These are phyloP conservation scores for Candida hispaniensis DNA, from an alignment of 805 yeast species.

Conservation along the genomic window DNA sequence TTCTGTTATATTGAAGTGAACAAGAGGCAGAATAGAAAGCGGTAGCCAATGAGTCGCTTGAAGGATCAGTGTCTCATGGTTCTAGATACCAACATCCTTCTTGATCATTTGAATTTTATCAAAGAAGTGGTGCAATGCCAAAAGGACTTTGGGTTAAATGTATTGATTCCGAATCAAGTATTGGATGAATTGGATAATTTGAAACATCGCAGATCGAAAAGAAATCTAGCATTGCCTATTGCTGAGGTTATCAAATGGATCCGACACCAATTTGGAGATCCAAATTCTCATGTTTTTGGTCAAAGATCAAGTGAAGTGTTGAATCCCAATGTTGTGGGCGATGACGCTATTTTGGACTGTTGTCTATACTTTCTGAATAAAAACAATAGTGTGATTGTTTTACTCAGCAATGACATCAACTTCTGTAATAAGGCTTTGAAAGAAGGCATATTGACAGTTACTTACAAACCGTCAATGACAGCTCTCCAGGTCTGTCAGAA, in stretches of 20 bases:
- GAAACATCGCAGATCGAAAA: constrained; percentile 34
- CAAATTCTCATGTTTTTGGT: constrained; percentile 44
- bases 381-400: constrained; percentile 34
- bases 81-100: constrained; percentile 73
- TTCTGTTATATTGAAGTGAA: no score
- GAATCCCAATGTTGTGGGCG: constrained; percentile 41
- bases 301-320: constrained; percentile 50
- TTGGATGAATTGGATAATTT: constrained; percentile 75
- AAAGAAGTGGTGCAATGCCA: constrained; percentile 40
- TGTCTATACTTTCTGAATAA: constrained; percentile 49
- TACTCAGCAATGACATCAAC: constrained; percentile 76
- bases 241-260: constrained; percentile 66
- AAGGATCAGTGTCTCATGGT: constrained; percentile 38
- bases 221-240: constrained; percentile 13
- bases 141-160: constrained; percentile 34
- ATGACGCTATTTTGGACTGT: constrained; percentile 81
- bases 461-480: constrained; percentile 36
- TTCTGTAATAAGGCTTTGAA: constrained; percentile 67
- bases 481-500: constrained; percentile 37
- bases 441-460: constrained; percentile 48
- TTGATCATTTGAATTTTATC: constrained; percentile 54
- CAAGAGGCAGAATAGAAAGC: no score
- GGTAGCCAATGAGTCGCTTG: no score
- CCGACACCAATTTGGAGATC: constrained; percentile 45
- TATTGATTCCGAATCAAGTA: constrained; percentile 63